phyloP scores from a whole-genome alignment of 306 rosid species.

The Cucumis cinereus region DNA sequence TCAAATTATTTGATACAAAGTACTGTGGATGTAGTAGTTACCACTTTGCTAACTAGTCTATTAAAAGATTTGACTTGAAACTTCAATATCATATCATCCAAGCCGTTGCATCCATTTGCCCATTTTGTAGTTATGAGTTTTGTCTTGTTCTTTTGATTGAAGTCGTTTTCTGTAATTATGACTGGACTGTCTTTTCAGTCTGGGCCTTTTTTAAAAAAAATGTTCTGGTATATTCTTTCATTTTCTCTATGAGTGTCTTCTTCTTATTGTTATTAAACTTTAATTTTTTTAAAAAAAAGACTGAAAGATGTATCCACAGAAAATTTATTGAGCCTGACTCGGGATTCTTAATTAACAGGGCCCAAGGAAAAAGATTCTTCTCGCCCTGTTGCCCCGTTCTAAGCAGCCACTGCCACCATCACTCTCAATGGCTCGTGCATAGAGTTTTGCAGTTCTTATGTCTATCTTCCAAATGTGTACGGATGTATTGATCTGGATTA shows the following conservation, averaged over 20 bases:
- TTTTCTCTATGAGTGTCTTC: neutral
- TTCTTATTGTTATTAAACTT: too few relatives aligned
- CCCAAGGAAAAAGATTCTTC: constrained; percentile 62
- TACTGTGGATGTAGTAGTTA: neutral
- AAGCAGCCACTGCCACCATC: constrained; percentile 19
- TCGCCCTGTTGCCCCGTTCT: constrained; percentile 22
- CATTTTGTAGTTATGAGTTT: neutral
- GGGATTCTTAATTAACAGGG: constrained; percentile 29
- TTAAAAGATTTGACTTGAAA: neutral
- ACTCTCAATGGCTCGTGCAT: constrained; percentile 2
- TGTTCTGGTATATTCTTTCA: neutral
- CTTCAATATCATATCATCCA: neutral
- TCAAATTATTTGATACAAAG: neutral
- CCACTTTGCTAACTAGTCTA: neutral
- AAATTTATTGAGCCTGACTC: neutral
- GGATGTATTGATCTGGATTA: neutral
- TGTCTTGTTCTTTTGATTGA: neutral
- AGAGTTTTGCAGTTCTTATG: neutral
- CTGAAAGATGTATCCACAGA: neutral
- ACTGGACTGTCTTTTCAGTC: neutral
- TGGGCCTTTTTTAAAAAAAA: neutral
- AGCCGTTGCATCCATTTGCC: neutral
- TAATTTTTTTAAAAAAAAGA: too few relatives aligned
- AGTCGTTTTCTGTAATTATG: neutral
- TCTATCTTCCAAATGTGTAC: neutral